Evolutionary conservation across 2,329 filamentous ascomycete genomes (phyloP), one percentile per base, ranked within the genome.

Genomic region (Nigrospora osmanthi): DNA sequence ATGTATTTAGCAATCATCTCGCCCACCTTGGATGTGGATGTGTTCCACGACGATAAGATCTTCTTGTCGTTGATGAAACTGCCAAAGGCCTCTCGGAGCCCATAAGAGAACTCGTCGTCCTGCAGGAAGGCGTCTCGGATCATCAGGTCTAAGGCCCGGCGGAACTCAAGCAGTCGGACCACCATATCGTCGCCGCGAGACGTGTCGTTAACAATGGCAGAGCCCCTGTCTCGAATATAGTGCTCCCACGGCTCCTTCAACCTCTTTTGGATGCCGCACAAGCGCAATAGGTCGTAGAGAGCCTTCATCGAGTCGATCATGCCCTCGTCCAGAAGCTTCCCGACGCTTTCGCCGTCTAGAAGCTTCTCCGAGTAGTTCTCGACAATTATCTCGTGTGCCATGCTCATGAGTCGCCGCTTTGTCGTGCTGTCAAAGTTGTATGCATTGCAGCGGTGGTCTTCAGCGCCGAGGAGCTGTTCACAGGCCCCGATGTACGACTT

Each of bases 1-100:
- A 98, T 86, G 57, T 97, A 90, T 65, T 96, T 97, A 30, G 93
- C 94, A 54, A 96, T 94, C 90, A 97, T 95, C 69, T 98, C 93
- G 41, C 91, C 93, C 13, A 95, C 89, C 71, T 95, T 97, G 15
- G 89, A 89, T 45, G 90, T 94, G 45, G 89, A 85, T 0, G 87
- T 88, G 42, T 81, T 80, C 78, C 86, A 91, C 5, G 80, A 83
- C 5, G 81, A 72, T 9, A 79, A 75, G 1, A 79, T 81, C 58
- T 83, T 86, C 59, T 85, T 85, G 62, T 93, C 87, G 63, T 98
- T 98, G 74, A 98, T 95, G 56, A 97, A 96, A 1, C 73, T 76
- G 43, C 87, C 83, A 59, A 98, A 97, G 0, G 88, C 78, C 56
- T 96, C 89, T 45, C 93, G 80, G 53, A 98, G 73, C 11, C 77